phyloP scores from a whole-genome alignment of 768 basidiomycete genomes.

The Phylloporus rhodoxanthus region DNA sequence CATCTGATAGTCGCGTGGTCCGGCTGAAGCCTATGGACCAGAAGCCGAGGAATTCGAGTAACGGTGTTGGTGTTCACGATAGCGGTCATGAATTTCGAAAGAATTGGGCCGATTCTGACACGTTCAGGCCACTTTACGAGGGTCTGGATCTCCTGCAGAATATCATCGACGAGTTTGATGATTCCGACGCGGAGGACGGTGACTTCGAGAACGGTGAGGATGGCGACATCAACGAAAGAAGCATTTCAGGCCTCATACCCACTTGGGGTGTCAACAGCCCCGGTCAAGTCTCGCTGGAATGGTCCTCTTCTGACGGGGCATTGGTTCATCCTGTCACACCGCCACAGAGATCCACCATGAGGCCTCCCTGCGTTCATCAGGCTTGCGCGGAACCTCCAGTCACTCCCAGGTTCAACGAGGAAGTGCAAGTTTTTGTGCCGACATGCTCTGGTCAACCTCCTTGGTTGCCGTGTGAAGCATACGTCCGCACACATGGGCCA shows the following conservation, averaged over 20 bases:
- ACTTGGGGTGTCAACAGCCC: background rate
- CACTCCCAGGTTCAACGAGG: background rate
- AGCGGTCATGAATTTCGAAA: background rate
- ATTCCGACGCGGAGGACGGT: conserved; percentile 3
- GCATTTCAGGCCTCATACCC: background rate
- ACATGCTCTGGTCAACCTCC: background rate
- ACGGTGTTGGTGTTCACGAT: background rate
- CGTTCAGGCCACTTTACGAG: background rate
- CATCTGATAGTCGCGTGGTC: background rate
- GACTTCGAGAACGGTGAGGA: background rate
- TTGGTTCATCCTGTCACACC: conserved; percentile 5
- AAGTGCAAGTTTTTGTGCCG: background rate
- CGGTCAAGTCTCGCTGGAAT: conserved; percentile 1
- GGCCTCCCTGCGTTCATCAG: background rate
- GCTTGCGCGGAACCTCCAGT: background rate
- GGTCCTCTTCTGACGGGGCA: background rate
- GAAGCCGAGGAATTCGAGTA: background rate
- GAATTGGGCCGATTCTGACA: background rate
- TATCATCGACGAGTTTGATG: conserved; percentile 9
- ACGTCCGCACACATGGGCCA: conserved; percentile 1
- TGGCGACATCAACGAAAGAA: background rate
- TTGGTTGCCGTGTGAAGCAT: conserved; percentile 2
- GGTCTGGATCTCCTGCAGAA: conserved; percentile 8
- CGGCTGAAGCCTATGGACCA: background rate
- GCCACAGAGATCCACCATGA: background rate